Percentiles rank a stretch among this genome's conserved stretches.
Conservation (phyloP, 2,329 filamentous ascomycete species). For the Verruconis gallopava region DNA sequence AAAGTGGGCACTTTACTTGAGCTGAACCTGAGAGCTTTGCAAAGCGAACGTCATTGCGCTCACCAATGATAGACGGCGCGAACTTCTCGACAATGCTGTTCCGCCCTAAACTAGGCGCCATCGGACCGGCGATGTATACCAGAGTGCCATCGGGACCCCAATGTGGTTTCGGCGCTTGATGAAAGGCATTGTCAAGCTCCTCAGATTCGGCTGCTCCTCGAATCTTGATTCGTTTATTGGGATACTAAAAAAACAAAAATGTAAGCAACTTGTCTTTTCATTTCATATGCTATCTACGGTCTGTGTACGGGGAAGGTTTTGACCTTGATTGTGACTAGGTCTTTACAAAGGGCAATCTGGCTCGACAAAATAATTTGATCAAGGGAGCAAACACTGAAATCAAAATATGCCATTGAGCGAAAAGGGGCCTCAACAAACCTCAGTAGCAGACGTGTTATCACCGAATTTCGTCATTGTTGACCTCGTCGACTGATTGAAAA, state of each 20-base stretch:
- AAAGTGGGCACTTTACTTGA: conserved; percentile 22
- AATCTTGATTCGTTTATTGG: conserved; percentile 66
- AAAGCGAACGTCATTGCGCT: conserved; percentile 51
- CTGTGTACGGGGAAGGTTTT: too few species aligned
- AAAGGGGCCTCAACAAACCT: conserved; percentile 4
- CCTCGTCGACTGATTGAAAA: conserved; percentile 40
- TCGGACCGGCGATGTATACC: conserved; percentile 44
- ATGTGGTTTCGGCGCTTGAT: conserved; percentile 60
- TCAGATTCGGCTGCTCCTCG: conserved; percentile 48
- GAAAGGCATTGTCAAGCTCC: conserved; percentile 52
- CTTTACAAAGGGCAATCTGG: too few species aligned
- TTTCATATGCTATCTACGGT: too few species aligned
- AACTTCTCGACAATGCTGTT: conserved; percentile 41
- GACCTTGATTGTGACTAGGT: conserved; percentile 1
- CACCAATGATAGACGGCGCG: conserved; percentile 47
- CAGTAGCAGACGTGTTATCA: conserved; percentile 1
- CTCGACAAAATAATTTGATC: too few species aligned
- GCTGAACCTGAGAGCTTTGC: conserved; percentile 43
- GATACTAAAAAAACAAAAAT: conserved; percentile 47
- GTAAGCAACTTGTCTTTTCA: background rate
- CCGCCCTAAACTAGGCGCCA: conserved; percentile 23
- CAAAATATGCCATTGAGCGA: conserved; percentile 26
- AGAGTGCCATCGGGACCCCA: conserved; percentile 68
- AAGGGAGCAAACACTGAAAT: too few species aligned
- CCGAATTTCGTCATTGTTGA: conserved; percentile 19